These are phyloP conservation scores for Echinosophora koreensis DNA, from an alignment of 306 rosid genomes.

Conservation along the genomic window DNA sequence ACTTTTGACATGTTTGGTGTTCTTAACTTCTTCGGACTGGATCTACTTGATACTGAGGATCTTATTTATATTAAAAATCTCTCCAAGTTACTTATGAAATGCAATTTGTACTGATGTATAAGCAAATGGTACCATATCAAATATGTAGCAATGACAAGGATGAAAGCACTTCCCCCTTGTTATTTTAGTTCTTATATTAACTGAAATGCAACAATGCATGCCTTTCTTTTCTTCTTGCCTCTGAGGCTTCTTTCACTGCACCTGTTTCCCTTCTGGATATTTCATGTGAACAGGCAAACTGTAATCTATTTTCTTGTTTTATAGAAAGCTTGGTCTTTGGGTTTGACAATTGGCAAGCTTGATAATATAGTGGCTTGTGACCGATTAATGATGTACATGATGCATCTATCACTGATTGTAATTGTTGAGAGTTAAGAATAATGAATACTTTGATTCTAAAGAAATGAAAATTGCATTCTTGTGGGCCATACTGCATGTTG, in stretches of 20 bases:
- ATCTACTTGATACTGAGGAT: constrained; percentile 14
- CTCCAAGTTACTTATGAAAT: background rate
- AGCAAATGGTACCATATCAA: constrained; percentile 20
- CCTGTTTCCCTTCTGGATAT: background rate
- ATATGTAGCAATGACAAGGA: constrained; percentile 18
- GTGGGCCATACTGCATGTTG: background rate
- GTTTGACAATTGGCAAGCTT: background rate
- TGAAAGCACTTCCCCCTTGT: background rate
- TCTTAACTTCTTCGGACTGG: constrained; percentile 1
- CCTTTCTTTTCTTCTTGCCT: background rate
- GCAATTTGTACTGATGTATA: background rate
- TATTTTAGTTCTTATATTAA: constrained; percentile 3
- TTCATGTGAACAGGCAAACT: background rate
- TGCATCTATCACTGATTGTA: background rate
- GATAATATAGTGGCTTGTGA: constrained; percentile 14
- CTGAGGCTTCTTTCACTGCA: background rate
- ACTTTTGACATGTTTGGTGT: constrained; percentile 2
- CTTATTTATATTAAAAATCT: background rate
- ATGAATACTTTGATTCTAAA: background rate
- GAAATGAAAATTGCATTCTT: background rate
- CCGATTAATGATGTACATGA: background rate
- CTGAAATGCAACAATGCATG: constrained; percentile 2
- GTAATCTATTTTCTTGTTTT: background rate
- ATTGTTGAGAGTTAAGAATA: background rate
- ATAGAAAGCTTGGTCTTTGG: background rate